Base-by-base conservation (phyloP, 352 stramenopile species). In the Pythium graminicola region DNA sequence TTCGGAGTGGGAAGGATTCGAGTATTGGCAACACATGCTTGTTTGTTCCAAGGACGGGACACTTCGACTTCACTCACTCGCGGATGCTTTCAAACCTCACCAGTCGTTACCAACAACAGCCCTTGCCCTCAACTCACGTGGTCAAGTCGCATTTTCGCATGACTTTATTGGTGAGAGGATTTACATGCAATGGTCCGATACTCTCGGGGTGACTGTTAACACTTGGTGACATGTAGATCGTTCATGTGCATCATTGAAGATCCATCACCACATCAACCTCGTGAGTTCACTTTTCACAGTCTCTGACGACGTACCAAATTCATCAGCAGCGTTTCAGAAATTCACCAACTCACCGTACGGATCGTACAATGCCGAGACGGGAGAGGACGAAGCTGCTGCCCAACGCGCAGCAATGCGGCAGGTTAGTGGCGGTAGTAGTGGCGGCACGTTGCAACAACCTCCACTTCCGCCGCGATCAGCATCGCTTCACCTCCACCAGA, bases 21-120 rank as follows among this genome's bases (percentile, higher is more conserved):
- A 84, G 16, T 91, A 83, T 49, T 94, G 83, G 83, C 83, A 94
- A 46, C 83, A 94, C 52, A 90, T 94, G 76, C 65, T 95, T 20
- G 80, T 81, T 3, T 95, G 84, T 43, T 93, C 81, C 0, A 95
- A 95, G 50, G 84, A 95, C 50, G 82, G 81, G 0, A 95, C 84
- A 3, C 60, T 95, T 0, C 91, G 89, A 54, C 73, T 95, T 0
- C 84, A 95, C 53, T 89, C 84, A 2, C 81, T 95, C 20, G 78
- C 83, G 0, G 75, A 94, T 35, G 76, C 79, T 2, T 82, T 91
- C 45, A 94, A 94, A 46, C 81, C 76, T 1, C 81, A 94, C 35
- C 77, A 90, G 43, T 85, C 76, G 10, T 56, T 94, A 0, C 79
- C 77, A 6, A 86, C 81, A 0, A 80, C 80, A 3, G 76, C 83